A percentile compares a stretch with the other conserved stretches of the same genome.
Evolutionary conservation across 2,329 filamentous ascomycete genomes (phyloP).

Genomic region (Dryadomyces quercivorus): DNA sequence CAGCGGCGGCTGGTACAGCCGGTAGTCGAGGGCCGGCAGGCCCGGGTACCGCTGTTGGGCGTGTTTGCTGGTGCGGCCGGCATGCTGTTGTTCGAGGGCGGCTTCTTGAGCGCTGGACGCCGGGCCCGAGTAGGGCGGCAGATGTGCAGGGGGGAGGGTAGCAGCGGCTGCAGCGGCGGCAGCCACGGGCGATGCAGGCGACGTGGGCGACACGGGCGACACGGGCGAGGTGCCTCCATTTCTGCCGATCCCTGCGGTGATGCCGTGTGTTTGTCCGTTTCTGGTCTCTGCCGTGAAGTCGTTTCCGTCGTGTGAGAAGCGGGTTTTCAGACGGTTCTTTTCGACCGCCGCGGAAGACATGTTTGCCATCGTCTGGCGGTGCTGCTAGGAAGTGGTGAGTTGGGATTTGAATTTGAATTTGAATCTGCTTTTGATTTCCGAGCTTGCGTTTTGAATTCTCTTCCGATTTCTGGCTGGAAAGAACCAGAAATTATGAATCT

Average conservation of each 20-base stretch:
- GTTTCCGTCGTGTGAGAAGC: too few relatives aligned
- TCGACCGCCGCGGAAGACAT: neutral
- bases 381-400: too few relatives aligned
- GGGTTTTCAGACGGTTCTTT: neutral
- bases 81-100: constrained; percentile 10
- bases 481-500: too few relatives aligned
- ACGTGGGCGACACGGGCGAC: too few relatives aligned
- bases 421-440: too few relatives aligned
- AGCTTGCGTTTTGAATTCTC: too few relatives aligned
- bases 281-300: neutral
- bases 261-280: neutral
- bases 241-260: neutral
- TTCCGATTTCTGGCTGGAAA: too few relatives aligned
- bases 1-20: constrained; percentile 37
- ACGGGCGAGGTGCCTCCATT: too few relatives aligned
- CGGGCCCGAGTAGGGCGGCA: constrained; percentile 24
- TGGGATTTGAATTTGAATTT: too few relatives aligned
- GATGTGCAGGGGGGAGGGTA: constrained; percentile 2
- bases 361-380: neutral
- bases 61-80: constrained; percentile 3
- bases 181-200: too few relatives aligned
- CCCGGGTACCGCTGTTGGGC: constrained; percentile 27
- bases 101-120: constrained; percentile 8
- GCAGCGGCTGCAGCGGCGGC: too few relatives aligned
- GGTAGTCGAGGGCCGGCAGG: constrained; percentile 36